Base-by-base conservation (phyloP, 257 asterid genomes). In the Capsicum baccatum region DNA sequence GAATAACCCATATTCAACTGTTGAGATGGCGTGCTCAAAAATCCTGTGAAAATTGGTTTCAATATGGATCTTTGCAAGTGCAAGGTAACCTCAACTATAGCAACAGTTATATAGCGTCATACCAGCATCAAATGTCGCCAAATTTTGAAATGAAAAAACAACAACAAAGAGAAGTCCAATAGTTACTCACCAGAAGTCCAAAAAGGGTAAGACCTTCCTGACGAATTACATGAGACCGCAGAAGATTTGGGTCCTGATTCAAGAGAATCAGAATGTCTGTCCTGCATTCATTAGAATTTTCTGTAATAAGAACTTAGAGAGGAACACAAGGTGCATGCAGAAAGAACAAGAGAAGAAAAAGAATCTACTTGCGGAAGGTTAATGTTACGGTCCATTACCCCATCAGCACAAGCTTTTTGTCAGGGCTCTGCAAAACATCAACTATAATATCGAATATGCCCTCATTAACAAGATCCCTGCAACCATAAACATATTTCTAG, bases 391-490 rank as follows among this genome's bases (percentile, higher is more conserved):
- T 79, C 84, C 88, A 86, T 87, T 93, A 96, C 99, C 99, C 99
- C 79, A 90, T 93, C 90, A 94, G 88, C 57, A 94, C 92, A 88
- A 96, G 98, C 86, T 92, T 94, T 83, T 91, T 87, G 90, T 96
- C 99, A 81, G 89, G 91, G 89, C 93, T 91, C 86, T 89, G 96
- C 90, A 96, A 88, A 84, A 92, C 87, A 79, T 90, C 97, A 66
- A 92, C 92, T 83, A 96, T 84, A 86, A 93, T 84, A 83, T 96
- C 97, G 85, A 96, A 94, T 79, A 96, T 90, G 83, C 99, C 99
- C 91, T 94, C 98, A 84, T 60, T 89, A 55, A 90, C 98, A 76
- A 96, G 97, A 89, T 96, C 99, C 95, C 99, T 96, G 84, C 88
- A 93, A 74, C 85, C 79, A 87, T 70, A 67, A 87, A 84, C 82